Evolutionary conservation across 2,329 filamentous ascomycete species (phyloP), one percentile per base, ranked within the genome.

Genomic region (Phyllosticta citrichinensis): DNA sequence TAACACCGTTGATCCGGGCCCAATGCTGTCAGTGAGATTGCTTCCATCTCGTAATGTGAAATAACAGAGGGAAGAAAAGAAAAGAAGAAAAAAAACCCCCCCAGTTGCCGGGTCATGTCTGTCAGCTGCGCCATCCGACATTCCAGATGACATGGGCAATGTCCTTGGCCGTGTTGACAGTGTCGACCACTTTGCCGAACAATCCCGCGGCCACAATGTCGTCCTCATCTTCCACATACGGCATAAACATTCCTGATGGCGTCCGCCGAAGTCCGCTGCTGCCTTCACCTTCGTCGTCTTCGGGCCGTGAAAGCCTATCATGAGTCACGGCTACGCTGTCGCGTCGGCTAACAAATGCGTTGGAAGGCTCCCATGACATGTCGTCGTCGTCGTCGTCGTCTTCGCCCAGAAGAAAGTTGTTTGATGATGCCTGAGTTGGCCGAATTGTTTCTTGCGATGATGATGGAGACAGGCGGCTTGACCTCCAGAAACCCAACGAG

Each of bases 221-320:
- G 58, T 81, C 78, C 65, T 91, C 88, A 63, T 85, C 85, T 66
- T 91, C 87, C 66, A 91, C 88, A 67, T 87, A 88, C 8, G 91
- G 89, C 88, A 95, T 92, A 68, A 96, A 88, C 89, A 96, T 95
- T 66, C 91, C 91, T 50, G 90, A 94, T 57, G 85, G 80, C 20
- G 90, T 95, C 66, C 91, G 82, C 64, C 87, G 85, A 79, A 95
- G 86, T 58, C 86, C 86, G 19, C 72, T 71, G 3, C 67, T 65
- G 54, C 68, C 64, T 8, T 65, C 52, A 12, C 24, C 35, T 5
- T 58, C 61, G n/a, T 66, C 62, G 24, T 81, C 74, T 57, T 82
- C 78, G 63, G 50, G 62, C 30, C 56, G 67, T 58, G 17, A 19
- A 19, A 56, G 27, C 55, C 62, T 47, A 63, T 53, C 52, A 27